Evolutionary conservation across 2,329 filamentous ascomycete genomes (phyloP).

Genomic region (Ophiostoma angusticollis): DNA sequence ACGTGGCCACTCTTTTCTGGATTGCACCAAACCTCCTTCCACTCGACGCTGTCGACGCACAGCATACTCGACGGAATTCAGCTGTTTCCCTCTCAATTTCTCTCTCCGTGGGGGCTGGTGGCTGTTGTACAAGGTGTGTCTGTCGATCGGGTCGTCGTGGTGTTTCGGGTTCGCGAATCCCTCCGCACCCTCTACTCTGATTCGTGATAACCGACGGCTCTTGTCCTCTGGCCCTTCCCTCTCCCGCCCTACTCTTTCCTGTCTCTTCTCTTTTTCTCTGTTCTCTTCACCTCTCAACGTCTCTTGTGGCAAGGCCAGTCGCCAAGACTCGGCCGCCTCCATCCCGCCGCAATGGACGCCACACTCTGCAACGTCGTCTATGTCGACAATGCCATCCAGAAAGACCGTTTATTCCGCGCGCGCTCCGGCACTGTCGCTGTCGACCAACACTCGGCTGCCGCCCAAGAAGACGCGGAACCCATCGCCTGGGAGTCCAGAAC

Average conservation of each 20-base stretch:
- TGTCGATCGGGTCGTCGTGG: conserved; percentile 6
- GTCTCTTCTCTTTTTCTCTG: not conserved
- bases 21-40: too few relatives aligned
- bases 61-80: not conserved
- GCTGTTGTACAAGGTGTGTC: conserved; percentile 10
- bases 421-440: conserved; percentile 15
- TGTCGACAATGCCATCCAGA: conserved; percentile 40
- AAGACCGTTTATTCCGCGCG: conserved; percentile 31
- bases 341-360: conserved; percentile 42
- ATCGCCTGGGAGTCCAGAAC: conserved; percentile 24
- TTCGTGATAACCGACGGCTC: not conserved
- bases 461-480: not conserved
- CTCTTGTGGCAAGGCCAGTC: conserved; percentile 41
- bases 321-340: conserved; percentile 43
- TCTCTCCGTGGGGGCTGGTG: conserved; percentile 8
- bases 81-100: not conserved
- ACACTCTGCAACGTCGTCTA: conserved; percentile 47
- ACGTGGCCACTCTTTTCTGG: too few relatives aligned
- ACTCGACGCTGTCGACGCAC: conserved; percentile 3
- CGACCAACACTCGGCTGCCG: not conserved
- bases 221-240: not conserved
- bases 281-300: not conserved
- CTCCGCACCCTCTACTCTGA: not conserved
- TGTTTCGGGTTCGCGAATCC: conserved; percentile 15
- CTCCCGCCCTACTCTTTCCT: not conserved